Evolutionary conservation across 2,329 filamentous ascomycete genomes (phyloP).

Genomic region (Colletotrichum eleusines): DNA sequence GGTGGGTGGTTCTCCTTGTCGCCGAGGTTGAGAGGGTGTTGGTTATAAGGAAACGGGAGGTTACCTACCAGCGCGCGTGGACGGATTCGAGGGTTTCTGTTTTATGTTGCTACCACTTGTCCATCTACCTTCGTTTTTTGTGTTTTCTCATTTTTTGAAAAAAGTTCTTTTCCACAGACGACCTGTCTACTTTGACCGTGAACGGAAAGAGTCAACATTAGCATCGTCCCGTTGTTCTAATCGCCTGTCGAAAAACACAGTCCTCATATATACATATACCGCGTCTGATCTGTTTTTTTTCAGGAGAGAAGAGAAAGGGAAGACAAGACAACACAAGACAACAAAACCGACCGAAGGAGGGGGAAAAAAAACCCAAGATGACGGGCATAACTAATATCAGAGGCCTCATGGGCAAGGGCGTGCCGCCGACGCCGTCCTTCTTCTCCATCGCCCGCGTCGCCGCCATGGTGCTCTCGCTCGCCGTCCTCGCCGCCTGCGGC

Average conservation of each 20-base stretch:
- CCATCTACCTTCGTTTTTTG: background rate
- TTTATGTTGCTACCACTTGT: background rate
- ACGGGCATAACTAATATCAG: constrained; percentile 25
- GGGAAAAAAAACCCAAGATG: too few species aligned
- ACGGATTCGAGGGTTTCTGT: background rate
- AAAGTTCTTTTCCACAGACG: background rate
- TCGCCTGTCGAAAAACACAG: background rate
- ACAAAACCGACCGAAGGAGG: background rate
- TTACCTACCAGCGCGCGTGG: background rate
- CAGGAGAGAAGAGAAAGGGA: too few species aligned
- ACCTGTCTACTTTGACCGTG: background rate
- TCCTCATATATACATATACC: background rate
- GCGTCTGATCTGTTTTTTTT: background rate
- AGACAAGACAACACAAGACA: background rate
- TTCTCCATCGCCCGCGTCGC: constrained; percentile 54
- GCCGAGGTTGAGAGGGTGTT: background rate
- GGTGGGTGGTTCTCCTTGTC: background rate
- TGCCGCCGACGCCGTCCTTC: constrained; percentile 53
- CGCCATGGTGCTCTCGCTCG: constrained; percentile 55
- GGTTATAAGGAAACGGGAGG: constrained; percentile 22
- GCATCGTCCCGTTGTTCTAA: background rate
- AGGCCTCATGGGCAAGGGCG: constrained; percentile 54
- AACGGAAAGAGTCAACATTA: background rate
- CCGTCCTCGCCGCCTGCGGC: constrained; percentile 55
- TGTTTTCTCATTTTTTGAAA: background rate